Percentiles rank a stretch among this genome's conserved stretches.
Evolutionary conservation across 202 grass and related monocot species (phyloP).

Genomic region (Sporobolus alterniflorus): DNA sequence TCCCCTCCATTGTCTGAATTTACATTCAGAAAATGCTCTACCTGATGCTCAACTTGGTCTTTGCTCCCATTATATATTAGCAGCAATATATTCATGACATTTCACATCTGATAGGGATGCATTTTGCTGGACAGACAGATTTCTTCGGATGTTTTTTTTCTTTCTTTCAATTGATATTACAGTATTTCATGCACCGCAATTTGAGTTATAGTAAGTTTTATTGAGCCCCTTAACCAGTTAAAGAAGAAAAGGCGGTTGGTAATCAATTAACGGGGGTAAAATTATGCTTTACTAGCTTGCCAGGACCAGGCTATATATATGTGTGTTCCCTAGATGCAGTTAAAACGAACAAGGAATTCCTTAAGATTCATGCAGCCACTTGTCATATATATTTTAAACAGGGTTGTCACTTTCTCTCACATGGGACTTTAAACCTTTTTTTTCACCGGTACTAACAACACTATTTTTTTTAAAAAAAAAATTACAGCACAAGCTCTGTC

Average conservation of each 20-base stretch:
- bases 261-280: conserved; percentile 15
- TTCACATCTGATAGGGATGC: conserved; percentile 18
- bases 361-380: neutral
- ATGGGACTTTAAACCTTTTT: neutral
- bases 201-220: neutral
- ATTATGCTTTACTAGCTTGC: neutral
- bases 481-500: too few relatives aligned
- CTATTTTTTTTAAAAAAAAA: too few relatives aligned
- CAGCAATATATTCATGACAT: conserved; percentile 31
- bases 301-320: conserved; percentile 24
- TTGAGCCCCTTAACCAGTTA: conserved; percentile 13
- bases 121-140: conserved; percentile 37
- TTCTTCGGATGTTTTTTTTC: conserved; percentile 5
- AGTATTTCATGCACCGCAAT: neutral
- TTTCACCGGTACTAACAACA: neutral
- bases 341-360: neutral
- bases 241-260: conserved; percentile 2
- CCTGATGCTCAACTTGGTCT: conserved; percentile 16
- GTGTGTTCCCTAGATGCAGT: neutral
- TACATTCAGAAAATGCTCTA: conserved; percentile 26
- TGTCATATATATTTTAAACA: neutral
- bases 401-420: neutral
- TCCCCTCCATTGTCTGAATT: conserved; percentile 37
- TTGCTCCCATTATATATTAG: conserved; percentile 1
- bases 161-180: conserved; percentile 21